Evolutionary conservation across 1,284 basidiomycete species (phyloP), one percentile per base, ranked within the genome.

Genomic region (Tilletia indica): DNA sequence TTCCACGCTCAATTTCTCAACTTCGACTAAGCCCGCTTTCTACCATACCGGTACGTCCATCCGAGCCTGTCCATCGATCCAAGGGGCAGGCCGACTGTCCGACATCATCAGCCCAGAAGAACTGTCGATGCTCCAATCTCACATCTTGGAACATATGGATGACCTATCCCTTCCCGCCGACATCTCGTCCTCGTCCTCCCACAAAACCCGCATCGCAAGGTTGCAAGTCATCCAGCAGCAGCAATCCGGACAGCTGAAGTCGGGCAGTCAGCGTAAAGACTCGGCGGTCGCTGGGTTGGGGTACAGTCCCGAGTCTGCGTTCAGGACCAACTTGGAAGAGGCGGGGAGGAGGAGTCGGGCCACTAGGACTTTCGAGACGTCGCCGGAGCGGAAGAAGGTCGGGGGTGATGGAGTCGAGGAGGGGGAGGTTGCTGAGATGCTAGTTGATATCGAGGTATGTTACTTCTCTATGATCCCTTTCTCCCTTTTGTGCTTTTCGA

Each of bases 271-370:
- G 36, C 61, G 61, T 16, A 64, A 64, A n/a, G 61, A 64, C 61
- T 64, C 61, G 36, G 61, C 34, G 1, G 36, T 64, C 16, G 61
- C 36, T 19, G 61, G 61, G 16, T 14, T 64, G 11, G 61, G 61
- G 12, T 64, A 39, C 61, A 64, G 61, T 42, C 61, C 61, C 21
- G 38, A 38, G 14, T 64, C 61, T 38, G 61, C n/a, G 4, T 64
- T 64, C n/a, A 34, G 61, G 36, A 64, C 31, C 34, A 12, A n/a
- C 34, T 8, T 64, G 34, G 56, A 58, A 12, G 56, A 58, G 25
- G 56, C 56, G 3, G 34, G 21, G 56, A n/a, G 56, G 5, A 58
- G 56, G 25, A 58, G 56, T 34, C 56, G 34, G 56, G 56, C 56
- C 14, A 58, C 56, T 5, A n/a, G 25, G 6, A 31, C 56, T 14